A percentile compares a stretch with the other conserved stretches of the same genome.
Conservation (phyloP, 495 filamentous ascomycete genomes). For the Halenospora varia region DNA sequence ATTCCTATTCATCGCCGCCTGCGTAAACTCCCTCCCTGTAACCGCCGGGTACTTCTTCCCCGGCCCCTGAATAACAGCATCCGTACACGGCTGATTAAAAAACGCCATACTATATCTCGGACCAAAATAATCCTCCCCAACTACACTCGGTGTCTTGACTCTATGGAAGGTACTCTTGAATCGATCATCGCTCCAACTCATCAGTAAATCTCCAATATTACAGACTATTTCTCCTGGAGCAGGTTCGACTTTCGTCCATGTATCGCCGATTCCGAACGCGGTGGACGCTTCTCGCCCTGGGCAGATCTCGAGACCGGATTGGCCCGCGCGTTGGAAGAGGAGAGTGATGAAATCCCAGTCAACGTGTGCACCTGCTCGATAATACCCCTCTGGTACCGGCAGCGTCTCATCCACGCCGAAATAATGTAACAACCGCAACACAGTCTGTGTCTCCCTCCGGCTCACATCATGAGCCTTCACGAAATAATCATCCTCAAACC, state of each 20-base stretch:
- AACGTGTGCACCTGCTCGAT: constrained; percentile 60
- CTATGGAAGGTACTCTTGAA: constrained; percentile 65
- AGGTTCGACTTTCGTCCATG: constrained; percentile 59
- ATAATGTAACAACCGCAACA: constrained; percentile 58
- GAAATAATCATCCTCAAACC: constrained; percentile 52
- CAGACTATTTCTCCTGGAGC: constrained; percentile 56
- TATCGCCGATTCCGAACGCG: constrained; percentile 53
- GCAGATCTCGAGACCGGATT: constrained; percentile 63
- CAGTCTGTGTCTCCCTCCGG: constrained; percentile 47
- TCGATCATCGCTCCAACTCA: constrained; percentile 66
- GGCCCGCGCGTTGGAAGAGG: constrained; percentile 60
- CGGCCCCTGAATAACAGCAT: constrained; percentile 57
- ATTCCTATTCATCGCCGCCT: constrained; percentile 55
- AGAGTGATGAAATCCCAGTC: constrained; percentile 63
- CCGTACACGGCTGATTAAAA: constrained; percentile 61
- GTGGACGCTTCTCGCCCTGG: constrained; percentile 59
- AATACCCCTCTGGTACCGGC: constrained; percentile 44
- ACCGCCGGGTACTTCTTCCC: constrained; percentile 56
- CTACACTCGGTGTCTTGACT: constrained; percentile 48
- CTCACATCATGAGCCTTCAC: constrained; percentile 47
- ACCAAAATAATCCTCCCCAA: constrained; percentile 52
- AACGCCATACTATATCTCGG: constrained; percentile 61
- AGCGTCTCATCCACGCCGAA: constrained; percentile 27
- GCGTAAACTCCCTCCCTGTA: constrained; percentile 54
- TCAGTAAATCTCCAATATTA: constrained; percentile 66